A percentile compares a stretch with the other conserved stretches of the same genome.
Evolutionary conservation across 208 protist species (phyloP).

Genomic region (Balamuthia mandrillaris): DNA sequence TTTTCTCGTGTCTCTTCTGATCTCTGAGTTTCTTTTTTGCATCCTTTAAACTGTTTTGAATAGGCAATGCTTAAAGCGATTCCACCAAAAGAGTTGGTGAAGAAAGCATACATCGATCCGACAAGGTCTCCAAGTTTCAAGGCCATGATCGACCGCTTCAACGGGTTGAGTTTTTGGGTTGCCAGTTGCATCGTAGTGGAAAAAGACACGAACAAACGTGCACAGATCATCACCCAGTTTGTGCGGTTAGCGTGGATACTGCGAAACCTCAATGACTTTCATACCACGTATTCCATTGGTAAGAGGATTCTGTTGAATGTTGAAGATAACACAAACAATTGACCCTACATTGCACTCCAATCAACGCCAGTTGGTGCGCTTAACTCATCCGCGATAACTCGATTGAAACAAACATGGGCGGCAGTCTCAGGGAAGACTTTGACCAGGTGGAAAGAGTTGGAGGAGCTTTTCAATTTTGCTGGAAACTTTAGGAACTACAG

Average conservation of each 20-base stretch:
- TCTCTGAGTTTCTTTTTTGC: no score
- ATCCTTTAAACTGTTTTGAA: no score
- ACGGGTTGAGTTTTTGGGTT: not conserved
- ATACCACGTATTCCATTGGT: no score
- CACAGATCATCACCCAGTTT: not conserved
- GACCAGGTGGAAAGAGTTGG: not conserved
- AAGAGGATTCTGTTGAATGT: no score
- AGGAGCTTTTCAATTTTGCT: not conserved
- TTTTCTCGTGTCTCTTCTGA: no score
- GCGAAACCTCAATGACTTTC: not conserved
- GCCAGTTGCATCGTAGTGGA: not conserved
- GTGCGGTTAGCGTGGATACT: not conserved
- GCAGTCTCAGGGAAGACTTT: not conserved
- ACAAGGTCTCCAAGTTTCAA: not conserved
- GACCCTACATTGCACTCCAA: not conserved
- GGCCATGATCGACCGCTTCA: slow-evolving; percentile 2
- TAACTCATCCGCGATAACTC: not conserved
- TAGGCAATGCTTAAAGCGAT: slow-evolving; percentile 9
- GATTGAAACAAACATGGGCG: not conserved
- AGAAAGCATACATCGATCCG: not conserved
- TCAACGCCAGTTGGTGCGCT: not conserved
- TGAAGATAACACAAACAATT: not conserved
- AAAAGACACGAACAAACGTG: not conserved
- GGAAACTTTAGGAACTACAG: not conserved
- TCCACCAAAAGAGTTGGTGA: not conserved